Evolutionary conservation across 202 grass and related monocot genomes (phyloP), one percentile per base, ranked within the genome.

Genomic region (Carex sylvatica): DNA sequence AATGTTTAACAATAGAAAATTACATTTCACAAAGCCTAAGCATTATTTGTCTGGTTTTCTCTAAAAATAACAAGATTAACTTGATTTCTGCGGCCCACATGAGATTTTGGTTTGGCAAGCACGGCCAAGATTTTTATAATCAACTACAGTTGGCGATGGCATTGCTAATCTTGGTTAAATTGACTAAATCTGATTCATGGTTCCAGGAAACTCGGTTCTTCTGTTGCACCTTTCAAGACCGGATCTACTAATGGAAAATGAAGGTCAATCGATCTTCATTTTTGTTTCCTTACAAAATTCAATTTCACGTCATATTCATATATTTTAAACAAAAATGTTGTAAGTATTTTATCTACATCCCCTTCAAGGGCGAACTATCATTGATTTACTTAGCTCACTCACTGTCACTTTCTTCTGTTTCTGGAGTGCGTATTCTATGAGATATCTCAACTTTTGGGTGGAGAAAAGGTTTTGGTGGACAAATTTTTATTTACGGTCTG

Each of bases 111-210:
- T 42, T 47, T 71, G 36, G 28, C 28, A 28, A 71, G 9, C 38
- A 70, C 11, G 11, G 16, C 40, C 1, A 2, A 20, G 44, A 12
- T 5, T n/a, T 69, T 36, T 68, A 36, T 68, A 38, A 36, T 26
- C 40, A 53, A 16, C 20, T 74, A 9, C 47, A 56, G 24, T 56
- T 77, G 24, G 26, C 26, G 51, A 26, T 76, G 72, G 72, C 28
- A 58, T 16, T 77, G 16, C 16, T 77, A 58, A 36, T 56, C 24
- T 76, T 76, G 49, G 24, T 76, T 76, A 55, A 76, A 76, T 55
- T 18, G 0, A 76, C 4, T 33, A 31, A n/a, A n/a, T 58, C 13
- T 55, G 31, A 56, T 10, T 8, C 23, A 33, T 19, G 51, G 51
- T 56, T 16, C 6, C 0, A 15, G 35, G 35, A 16, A 6, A 65